These are phyloP conservation scores for Dichotomopilus funicola DNA, from an alignment of 2,329 filamentous ascomycete genomes.

Conservation along the genomic window DNA sequence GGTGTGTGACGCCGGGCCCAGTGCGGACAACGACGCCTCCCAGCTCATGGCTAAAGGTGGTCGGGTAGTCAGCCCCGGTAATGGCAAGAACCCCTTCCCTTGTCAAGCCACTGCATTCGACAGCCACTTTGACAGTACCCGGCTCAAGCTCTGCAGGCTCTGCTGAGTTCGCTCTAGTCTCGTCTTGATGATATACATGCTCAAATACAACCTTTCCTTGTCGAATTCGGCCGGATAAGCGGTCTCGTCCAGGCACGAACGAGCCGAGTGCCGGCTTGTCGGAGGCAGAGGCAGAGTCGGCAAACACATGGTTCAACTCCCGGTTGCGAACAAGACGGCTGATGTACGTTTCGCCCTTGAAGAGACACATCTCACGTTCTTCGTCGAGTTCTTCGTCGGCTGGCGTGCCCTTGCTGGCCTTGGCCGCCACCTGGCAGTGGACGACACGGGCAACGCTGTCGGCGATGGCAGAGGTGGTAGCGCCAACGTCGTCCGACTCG, in stretches of 20 bases:
- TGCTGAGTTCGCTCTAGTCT: neutral
- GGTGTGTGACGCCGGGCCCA: conserved; percentile 16
- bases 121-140: neutral
- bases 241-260: neutral
- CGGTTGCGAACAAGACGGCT: neutral
- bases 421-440: neutral
- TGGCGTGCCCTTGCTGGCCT: neutral
- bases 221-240: neutral
- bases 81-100: neutral
- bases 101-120: neutral
- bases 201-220: neutral
- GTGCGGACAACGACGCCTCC: conserved; percentile 20
- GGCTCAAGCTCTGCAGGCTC: neutral
- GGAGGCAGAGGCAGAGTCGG: neutral
- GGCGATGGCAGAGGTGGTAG: neutral
- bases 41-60: conserved; percentile 14
- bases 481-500: neutral
- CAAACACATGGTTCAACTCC: neutral
- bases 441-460: neutral
- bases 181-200: neutral
- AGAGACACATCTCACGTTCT: neutral
- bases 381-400: neutral
- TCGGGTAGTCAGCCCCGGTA: neutral
- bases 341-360: neutral
- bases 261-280: neutral